These are phyloP conservation scores for Spinacia oleracea DNA, from an alignment of 179 eudicot genomes.

Conservation along the genomic window DNA sequence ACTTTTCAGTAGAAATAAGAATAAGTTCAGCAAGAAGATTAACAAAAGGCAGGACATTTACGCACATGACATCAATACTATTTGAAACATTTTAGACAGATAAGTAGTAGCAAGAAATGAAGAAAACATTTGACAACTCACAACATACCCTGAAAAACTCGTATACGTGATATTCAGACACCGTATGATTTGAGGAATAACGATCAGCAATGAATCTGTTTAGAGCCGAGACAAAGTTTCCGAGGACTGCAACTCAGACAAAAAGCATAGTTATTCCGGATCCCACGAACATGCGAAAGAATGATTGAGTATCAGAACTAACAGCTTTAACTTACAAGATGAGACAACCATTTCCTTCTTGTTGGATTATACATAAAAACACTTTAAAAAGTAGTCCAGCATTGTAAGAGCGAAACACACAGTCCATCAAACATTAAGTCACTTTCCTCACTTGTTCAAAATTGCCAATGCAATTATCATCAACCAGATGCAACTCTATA, in stretches of 20 bases:
- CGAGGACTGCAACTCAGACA: constrained; percentile 62
- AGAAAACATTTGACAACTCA: neutral
- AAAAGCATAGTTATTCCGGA: constrained; percentile 6
- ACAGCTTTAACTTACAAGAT: constrained; percentile 4
- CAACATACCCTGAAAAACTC: constrained; percentile 63
- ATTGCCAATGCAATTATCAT: constrained; percentile 4
- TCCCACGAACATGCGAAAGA: neutral
- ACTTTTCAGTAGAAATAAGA: neutral
- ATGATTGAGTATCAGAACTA: neutral
- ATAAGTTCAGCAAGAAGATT: neutral
- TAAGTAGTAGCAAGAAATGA: neutral
- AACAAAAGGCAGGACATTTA: neutral
- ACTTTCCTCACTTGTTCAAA: neutral
- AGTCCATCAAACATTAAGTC: neutral
- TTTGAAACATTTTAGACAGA: neutral
- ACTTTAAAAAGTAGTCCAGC: neutral
- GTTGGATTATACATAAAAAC: neutral
- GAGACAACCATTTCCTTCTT: neutral
- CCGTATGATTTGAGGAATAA: constrained; percentile 59
- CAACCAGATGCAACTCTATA: constrained; percentile 3
- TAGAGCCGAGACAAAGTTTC: constrained; percentile 79
- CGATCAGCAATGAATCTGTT: constrained; percentile 74
- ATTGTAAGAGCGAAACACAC: neutral
- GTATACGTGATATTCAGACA: constrained; percentile 81
- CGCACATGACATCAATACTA: neutral